These are phyloP conservation scores for Hypoxylon perforatum DNA, from an alignment of 495 filamentous ascomycete genomes.

Conservation along the genomic window DNA sequence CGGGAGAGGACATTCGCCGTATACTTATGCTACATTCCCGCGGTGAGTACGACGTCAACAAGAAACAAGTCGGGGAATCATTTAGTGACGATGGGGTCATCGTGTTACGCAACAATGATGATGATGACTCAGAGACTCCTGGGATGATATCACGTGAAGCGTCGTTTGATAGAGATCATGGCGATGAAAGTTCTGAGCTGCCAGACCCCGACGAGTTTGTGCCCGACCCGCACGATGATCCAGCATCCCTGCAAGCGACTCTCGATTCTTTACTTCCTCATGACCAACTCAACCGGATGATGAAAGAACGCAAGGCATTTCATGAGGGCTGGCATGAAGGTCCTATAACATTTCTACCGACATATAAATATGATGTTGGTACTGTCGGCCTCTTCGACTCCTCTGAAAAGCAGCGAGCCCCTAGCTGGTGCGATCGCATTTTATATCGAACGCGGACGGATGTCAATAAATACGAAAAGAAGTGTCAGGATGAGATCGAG, in stretches of 20 bases:
- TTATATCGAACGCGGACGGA: conserved; percentile 82
- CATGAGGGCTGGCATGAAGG: conserved; percentile 94
- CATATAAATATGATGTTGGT: conserved; percentile 97
- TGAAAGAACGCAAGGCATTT: conserved; percentile 79
- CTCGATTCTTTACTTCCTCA: conserved; percentile 86
- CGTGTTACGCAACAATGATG: conserved; percentile 50
- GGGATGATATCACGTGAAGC: conserved; percentile 45
- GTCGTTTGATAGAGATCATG: conserved; percentile 47
- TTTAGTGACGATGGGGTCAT: conserved; percentile 58
- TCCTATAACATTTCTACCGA: conserved; percentile 86
- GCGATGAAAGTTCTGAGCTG: conserved; percentile 53
- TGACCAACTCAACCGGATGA: conserved; percentile 84
- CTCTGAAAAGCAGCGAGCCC: conserved; percentile 89
- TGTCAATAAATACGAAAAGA: conserved; percentile 75
- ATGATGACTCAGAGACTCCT: conserved; percentile 50
- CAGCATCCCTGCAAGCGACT: conserved; percentile 79
- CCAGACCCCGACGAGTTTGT: conserved; percentile 67
- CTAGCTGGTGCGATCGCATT: conserved; percentile 99
- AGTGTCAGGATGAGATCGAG: conserved; percentile 70
- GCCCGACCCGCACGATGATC: conserved; percentile 62
- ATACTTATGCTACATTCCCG: conserved; percentile 84
- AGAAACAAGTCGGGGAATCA: conserved; percentile 47
- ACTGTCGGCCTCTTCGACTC: conserved; percentile 93
- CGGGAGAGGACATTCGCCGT: conserved; percentile 88
- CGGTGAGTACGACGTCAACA: conserved; percentile 74